Evolutionary conservation across 345 rosid species (phyloP), one percentile per base, ranked within the genome.

Genomic region (Sisymbrium irio): DNA sequence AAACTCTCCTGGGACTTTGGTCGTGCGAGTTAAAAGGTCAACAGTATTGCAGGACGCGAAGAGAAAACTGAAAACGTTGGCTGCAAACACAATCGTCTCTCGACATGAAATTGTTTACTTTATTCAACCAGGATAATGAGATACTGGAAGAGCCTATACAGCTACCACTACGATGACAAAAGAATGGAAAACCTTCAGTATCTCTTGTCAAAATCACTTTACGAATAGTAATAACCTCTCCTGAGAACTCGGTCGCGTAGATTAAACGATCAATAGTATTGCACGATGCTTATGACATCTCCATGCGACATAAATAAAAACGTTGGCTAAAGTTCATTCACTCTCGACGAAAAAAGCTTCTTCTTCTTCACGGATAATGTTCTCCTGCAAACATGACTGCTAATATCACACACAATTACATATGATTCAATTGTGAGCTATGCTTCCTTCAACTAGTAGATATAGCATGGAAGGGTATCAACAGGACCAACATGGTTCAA

Each of bases 381-480:
- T 53, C 64, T 51, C 79, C 74, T 69, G 65, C 64, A 76, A 62
- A 62, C 35, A 75, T 41, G 47, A 14, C 28, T 10, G 13, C 14
- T 53, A 46, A 5, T 46, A 46, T 65, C 18, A 65, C 35, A 28
- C 67, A 59, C 54, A 58, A 15, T 14, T 50, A 67, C 39, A 28
- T 20, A 74, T 22, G 27, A 65, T 27, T 36, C 65, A 35, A 44
- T 37, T 54, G 73, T 2, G 46, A 69, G 45, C 14, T 44, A 0
- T 28, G 42, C 63, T 12, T 42, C 56, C 63, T 68, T 27, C 2
- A n/a, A 40, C 20, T 44, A 45, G 13, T 63, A 32, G 28, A 5
- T 33, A 44, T 33, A 25, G 19, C 7, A 28, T 35, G 20, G 20
- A 7, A 47, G 9, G 20, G 45, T 47, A 45, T 49, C 33, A 47